Conservation (phyloP, 1,139 yeast species). For the Arxiozyma heterogenica region DNA sequence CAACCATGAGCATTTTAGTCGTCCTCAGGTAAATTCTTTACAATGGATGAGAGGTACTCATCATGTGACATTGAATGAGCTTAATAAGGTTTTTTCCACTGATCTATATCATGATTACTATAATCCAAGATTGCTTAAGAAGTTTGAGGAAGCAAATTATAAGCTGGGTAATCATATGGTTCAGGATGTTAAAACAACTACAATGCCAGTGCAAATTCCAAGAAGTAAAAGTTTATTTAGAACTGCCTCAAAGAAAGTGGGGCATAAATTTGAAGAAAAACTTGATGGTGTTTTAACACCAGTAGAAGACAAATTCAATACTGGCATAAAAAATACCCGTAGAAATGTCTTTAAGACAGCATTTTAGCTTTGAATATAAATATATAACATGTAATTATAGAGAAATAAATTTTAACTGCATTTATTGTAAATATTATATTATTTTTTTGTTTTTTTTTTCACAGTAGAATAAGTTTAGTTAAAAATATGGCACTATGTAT, state of each 20-base stretch:
- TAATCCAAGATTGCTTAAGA: slow-evolving; percentile 43
- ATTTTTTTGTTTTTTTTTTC: too few species aligned
- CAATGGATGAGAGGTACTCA: slow-evolving; percentile 83
- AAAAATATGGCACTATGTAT: not conserved
- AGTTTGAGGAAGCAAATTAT: not conserved
- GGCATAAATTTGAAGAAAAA: slow-evolving; percentile 48
- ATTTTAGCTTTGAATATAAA: slow-evolving; percentile 37
- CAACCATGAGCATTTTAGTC: slow-evolving; percentile 53
- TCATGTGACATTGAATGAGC: slow-evolving; percentile 49
- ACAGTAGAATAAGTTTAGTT: too few species aligned
- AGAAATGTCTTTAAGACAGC: slow-evolving; percentile 45
- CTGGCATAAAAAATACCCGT: slow-evolving; percentile 42
- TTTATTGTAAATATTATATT: not conserved
- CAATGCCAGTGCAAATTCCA: not conserved
- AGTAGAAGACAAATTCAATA: slow-evolving; percentile 46
- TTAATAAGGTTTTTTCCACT: slow-evolving; percentile 46
- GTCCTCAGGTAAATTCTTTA: slow-evolving; percentile 73
- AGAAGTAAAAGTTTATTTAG: slow-evolving; percentile 22
- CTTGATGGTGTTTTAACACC: slow-evolving; percentile 50
- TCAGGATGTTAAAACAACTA: not conserved
- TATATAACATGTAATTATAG: not conserved
- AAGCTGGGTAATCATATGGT: not conserved
- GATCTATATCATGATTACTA: slow-evolving; percentile 47
- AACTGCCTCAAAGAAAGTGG: slow-evolving; percentile 40
- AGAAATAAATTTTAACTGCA: too few species aligned